phyloP scores from a whole-genome alignment of 176 grass and related monocot genomes.

The Tuctoria greenei region DNA sequence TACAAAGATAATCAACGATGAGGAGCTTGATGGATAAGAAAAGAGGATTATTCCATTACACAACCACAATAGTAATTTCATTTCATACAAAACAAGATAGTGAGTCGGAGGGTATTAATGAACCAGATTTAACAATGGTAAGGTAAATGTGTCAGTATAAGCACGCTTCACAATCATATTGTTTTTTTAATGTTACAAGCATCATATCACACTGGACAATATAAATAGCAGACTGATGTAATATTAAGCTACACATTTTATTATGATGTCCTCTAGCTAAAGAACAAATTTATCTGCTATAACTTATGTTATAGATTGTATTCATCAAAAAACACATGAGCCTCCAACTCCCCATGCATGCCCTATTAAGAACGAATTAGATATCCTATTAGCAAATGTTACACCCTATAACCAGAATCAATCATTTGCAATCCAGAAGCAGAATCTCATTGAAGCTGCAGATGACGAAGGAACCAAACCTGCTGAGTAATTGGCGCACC shows the following conservation, averaged over 20 bases:
- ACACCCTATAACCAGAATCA: neutral
- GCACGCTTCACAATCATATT: too few species aligned
- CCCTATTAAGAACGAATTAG: neutral
- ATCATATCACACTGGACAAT: neutral
- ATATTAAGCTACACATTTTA: neutral
- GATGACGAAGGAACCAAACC: conserved; percentile 35
- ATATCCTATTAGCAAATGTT: neutral
- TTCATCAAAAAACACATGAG: neutral
- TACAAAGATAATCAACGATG: neutral
- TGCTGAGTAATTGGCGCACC: conserved; percentile 94
- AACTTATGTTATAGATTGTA: neutral
- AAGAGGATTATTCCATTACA: neutral
- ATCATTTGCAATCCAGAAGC: neutral
- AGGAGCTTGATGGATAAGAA: neutral
- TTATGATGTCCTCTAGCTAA: conserved; percentile 5
- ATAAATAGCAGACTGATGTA: neutral
- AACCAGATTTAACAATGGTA: conserved; percentile 9
- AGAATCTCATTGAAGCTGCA: neutral
- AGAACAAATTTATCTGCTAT: neutral
- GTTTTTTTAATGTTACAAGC: too few species aligned
- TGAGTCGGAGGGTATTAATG: neutral
- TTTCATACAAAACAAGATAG: neutral
- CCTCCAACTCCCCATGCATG: neutral
- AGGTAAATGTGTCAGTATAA: neutral
- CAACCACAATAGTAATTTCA: neutral